A percentile compares a stretch with the other conserved stretches of the same genome.
Conservation (phyloP, 2,329 filamentous ascomycete species). For the Alternaria hordeiaustralica region DNA sequence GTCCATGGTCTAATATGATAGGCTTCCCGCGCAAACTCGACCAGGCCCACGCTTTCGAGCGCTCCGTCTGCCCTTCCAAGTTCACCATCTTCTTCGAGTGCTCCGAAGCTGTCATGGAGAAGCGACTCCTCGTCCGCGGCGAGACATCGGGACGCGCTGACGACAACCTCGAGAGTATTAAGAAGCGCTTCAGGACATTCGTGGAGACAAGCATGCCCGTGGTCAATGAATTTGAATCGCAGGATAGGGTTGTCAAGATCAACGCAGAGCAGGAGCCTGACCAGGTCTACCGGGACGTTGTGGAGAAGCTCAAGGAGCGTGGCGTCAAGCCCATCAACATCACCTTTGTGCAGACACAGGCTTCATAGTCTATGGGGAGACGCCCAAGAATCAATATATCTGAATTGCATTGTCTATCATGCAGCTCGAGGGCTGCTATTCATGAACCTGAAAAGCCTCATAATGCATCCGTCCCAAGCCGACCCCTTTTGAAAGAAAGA, state of each 20-base stretch:
- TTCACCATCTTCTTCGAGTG: constrained; percentile 96
- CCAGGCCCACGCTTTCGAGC: constrained; percentile 93
- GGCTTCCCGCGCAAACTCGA: constrained; percentile 97
- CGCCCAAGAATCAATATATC: constrained; percentile 15
- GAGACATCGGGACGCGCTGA: constrained; percentile 91
- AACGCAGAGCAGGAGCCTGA: constrained; percentile 73
- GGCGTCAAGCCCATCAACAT: constrained; percentile 41
- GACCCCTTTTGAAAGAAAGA: constrained; percentile 29
- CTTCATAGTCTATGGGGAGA: constrained; percentile 12
- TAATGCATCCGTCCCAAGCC: constrained; percentile 36
- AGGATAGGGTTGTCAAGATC: constrained; percentile 81
- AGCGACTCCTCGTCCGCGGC: constrained; percentile 82
- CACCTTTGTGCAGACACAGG: constrained; percentile 38
- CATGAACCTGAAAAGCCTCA: constrained; percentile 38
- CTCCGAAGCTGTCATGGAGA: constrained; percentile 86
- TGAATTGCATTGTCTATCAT: constrained; percentile 42
- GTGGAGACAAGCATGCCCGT: constrained; percentile 98
- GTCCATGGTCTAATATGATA: constrained; percentile 17
- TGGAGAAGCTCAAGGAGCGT: constrained; percentile 42
- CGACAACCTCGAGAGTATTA: constrained; percentile 94
- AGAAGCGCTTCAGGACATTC: constrained; percentile 94
- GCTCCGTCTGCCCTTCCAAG: constrained; percentile 80
- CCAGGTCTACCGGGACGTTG: constrained; percentile 65
- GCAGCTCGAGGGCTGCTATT: constrained; percentile 39
- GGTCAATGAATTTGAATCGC: constrained; percentile 79